Conservation (phyloP, 108 stramenopile species). For the Cylindrotheca fusiformis region DNA sequence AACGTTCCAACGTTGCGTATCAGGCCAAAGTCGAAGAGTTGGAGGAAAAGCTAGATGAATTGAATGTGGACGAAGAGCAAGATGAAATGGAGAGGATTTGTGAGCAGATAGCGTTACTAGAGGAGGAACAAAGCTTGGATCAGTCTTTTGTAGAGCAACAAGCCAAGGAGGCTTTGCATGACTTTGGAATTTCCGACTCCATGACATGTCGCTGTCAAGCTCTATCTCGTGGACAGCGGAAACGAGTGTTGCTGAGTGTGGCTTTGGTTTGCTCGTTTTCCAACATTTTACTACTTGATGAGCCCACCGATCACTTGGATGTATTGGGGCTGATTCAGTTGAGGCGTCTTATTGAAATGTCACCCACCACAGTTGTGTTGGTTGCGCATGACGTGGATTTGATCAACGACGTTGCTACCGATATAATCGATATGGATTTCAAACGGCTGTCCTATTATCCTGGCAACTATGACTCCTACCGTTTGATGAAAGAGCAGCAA, state of each 20-base stretch:
- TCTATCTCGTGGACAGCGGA: slow-evolving; percentile 57
- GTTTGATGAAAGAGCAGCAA: slow-evolving; percentile 54
- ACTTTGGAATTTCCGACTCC: slow-evolving; percentile 43
- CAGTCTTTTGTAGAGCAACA: slow-evolving; percentile 17
- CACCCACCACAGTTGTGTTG: slow-evolving; percentile 66
- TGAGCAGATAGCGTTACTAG: slow-evolving; percentile 62
- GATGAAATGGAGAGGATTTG: slow-evolving; percentile 63
- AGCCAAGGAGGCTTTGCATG: slow-evolving; percentile 41
- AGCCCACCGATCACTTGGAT: slow-evolving; percentile 84
- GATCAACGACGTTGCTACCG: slow-evolving; percentile 86
- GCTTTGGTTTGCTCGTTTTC: slow-evolving; percentile 18
- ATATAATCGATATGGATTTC: slow-evolving; percentile 81
- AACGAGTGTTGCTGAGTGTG: slow-evolving; percentile 59
- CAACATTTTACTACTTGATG: slow-evolving; percentile 63
- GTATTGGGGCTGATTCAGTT: slow-evolving; percentile 80
- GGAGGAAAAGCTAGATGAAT: slow-evolving; percentile 33
- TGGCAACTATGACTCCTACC: slow-evolving; percentile 87
- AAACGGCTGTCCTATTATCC: slow-evolving; percentile 83
- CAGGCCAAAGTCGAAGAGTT: slow-evolving; percentile 30
- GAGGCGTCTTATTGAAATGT: slow-evolving; percentile 57
- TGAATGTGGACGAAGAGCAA: slow-evolving; percentile 52
- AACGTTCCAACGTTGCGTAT: slow-evolving; percentile 18
- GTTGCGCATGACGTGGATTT: slow-evolving; percentile 95
- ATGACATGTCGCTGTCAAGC: slow-evolving; percentile 17
- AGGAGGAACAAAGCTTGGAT: slow-evolving; percentile 40